A percentile compares a stretch with the other conserved stretches of the same genome.
These are phyloP conservation scores for Mycena alexandri DNA, from an alignment of 768 basidiomycete genomes.

Conservation along the genomic window DNA sequence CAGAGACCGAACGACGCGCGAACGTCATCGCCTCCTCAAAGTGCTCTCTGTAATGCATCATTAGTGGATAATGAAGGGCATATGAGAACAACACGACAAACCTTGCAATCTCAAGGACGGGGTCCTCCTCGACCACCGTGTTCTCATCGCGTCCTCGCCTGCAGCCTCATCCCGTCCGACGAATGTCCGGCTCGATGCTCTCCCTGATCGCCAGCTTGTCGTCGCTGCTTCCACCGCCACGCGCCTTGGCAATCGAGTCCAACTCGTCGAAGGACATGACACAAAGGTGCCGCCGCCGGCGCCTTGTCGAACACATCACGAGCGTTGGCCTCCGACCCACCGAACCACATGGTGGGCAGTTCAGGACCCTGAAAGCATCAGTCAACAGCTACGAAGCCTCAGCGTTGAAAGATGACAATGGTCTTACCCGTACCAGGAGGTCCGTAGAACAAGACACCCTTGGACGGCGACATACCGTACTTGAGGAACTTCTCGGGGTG, in stretches of 20 bases:
- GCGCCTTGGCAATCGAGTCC: conserved; percentile 98
- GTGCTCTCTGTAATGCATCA: conserved; percentile 71
- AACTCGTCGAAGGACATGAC: conserved; percentile 99
- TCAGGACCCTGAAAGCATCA: conserved; percentile 80
- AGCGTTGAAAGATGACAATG: conserved; percentile 48
- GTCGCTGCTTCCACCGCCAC: conserved; percentile 88
- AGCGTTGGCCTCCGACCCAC: conserved; percentile 99
- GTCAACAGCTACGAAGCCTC: conserved; percentile 30
- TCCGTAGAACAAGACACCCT: conserved; percentile 99
- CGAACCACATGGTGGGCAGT: conserved; percentile 99
- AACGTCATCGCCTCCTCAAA: conserved; percentile 99
- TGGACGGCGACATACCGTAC: conserved; percentile 99
- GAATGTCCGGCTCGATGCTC: conserved; percentile 94
- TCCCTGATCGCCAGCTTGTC: conserved; percentile 96
- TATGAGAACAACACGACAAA: conserved; percentile 46
- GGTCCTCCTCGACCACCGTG: conserved; percentile 85
- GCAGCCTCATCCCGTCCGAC: conserved; percentile 79
- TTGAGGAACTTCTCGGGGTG: conserved; percentile 99
- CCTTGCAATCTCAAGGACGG: conserved; percentile 90
- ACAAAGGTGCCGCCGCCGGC: conserved; percentile 97
- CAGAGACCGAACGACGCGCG: conserved; percentile 96
- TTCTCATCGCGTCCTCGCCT: conserved; percentile 75
- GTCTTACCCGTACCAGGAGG: conserved; percentile 99
- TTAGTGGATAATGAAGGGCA: conserved; percentile 23
- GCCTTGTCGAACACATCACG: conserved; percentile 99